Base-by-base conservation (phyloP, 495 filamentous ascomycete species). In the Xylaria intraflava region DNA sequence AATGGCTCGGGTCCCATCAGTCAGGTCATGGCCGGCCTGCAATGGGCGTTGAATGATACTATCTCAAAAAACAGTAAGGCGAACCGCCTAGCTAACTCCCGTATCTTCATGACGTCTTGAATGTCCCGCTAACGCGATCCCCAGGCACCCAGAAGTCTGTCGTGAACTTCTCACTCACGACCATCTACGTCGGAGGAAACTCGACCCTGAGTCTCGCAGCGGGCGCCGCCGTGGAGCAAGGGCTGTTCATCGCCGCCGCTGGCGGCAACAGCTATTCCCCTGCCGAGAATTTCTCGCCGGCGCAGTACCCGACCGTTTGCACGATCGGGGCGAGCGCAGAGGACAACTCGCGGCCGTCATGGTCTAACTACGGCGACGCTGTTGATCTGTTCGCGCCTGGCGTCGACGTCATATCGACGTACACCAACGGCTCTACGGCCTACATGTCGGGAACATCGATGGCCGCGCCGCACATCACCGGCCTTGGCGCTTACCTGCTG, bases 341-440 rank as follows among this genome's bases (percentile, higher is more conserved):
- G 11, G 49, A 54, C 45, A 73, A 78, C 44, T 53, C 52, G 49
- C 70, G 72, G 17, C 72, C 79, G 6, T 64, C 51, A 1, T 82
- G 78, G 72, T 78, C 75, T 40, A 83, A 83, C 70, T 82, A 67
- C 47, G 79, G 79, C 6, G 40, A 63, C 12, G 53, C 68, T 16
- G 65, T 83, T 27, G 78, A 83, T 56, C 50, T 74, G 8, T 73
- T 71, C 35, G 69, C 71, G 4, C 71, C 72, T 0, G 71, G 71
- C 36, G 69, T 70, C 12, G 47, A 62, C 56, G 60, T 76, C 23
- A 65, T 70, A 46, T 68, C 63, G 16, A 67, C 64, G 0, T 57
- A 49, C 24, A 61, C 54, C 7, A 69, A 75, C 35, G 53, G 44
- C 9, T 72, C 69, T 23, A 72, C 69, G 24, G 67, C 58, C 3